Evolutionary conservation across 208 protist genomes (phyloP), one percentile per base, ranked within the genome.

Genomic region (Borovskyia barvae): DNA sequence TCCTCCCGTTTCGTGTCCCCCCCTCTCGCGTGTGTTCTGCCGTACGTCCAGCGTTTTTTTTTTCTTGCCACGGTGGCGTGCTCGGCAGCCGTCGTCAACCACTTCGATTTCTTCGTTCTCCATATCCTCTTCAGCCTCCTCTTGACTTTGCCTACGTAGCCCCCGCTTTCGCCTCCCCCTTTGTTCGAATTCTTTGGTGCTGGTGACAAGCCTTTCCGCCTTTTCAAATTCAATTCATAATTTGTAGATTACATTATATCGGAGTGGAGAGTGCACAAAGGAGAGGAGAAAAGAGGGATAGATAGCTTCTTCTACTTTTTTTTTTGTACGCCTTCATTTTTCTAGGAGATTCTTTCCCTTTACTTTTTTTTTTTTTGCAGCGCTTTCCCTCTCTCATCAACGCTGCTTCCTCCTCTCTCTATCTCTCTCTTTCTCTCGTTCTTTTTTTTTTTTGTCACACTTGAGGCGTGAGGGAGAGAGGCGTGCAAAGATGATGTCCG

Each of bases 361-460:
- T 40, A 15, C 25, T 39, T 28, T 24, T 28, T 32, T 41, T 37
- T 30, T 5, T n/a, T 26, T 50, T 30, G n/a, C n/a, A n/a, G n/a
- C n/a, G 17, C 17, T 22, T 26, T 24, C 14, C 14, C 9, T 46
- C 25, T 30, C 26, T 36, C 15, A 9, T 5, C 28, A 17, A 45
- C 40, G 5, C 35, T n/a, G 15, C n/a, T 30, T 53, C 26, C n/a
- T 46, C 28, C 43, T 17, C 40, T 20, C n/a, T 35, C 36, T 49
- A 20, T 25, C 36, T 45, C 6, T 57, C 42, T 36, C 14, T 48
- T 53, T 20, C 22, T 26, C 22, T 33, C 15, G 19, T 47, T 19
- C 30, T 39, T 28, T 39, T 28, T 54, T 46, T 49, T 64, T 51
- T 52, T 43, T 52, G n/a, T 52, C 47, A 53, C n/a, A n/a, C n/a